These are phyloP conservation scores for Phytopythium aichiense DNA, from an alignment of 352 stramenopile genomes.

Conservation along the genomic window DNA sequence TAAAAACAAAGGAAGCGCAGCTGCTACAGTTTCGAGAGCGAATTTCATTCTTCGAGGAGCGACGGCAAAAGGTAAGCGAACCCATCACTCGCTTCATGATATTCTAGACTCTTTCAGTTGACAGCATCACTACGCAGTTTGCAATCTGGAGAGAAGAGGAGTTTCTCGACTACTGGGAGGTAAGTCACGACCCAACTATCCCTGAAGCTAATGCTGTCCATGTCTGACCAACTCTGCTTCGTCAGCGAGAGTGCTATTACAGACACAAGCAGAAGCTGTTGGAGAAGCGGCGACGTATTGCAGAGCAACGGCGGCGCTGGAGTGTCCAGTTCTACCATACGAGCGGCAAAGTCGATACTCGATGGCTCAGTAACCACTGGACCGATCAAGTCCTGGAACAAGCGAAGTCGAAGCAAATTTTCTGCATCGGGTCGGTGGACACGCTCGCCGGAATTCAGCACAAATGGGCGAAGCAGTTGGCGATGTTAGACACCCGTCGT, in stretches of 20 bases:
- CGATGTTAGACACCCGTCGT: slow-evolving; percentile 9
- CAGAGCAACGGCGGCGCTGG: slow-evolving; percentile 51
- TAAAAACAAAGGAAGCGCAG: slow-evolving; percentile 52
- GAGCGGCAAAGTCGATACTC: slow-evolving; percentile 57
- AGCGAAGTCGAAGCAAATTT: slow-evolving; percentile 42
- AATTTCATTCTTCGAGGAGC: slow-evolving; percentile 42
- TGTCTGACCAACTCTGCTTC: slow-evolving; percentile 1
- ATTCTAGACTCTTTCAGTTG: neutral
- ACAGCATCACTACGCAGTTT: slow-evolving; percentile 30
- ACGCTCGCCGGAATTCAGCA: slow-evolving; percentile 46
- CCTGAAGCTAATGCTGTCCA: neutral
- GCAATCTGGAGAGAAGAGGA: slow-evolving; percentile 74
- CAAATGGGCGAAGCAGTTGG: slow-evolving; percentile 36
- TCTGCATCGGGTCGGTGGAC: slow-evolving; percentile 47
- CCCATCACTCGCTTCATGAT: neutral
- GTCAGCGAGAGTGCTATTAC: slow-evolving; percentile 58
- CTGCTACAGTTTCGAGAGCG: slow-evolving; percentile 26
- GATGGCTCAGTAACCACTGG: slow-evolving; percentile 50
- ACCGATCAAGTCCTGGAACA: slow-evolving; percentile 38
- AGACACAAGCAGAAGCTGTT: slow-evolving; percentile 30
- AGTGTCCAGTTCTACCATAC: slow-evolving; percentile 39
- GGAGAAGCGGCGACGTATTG: slow-evolving; percentile 31
- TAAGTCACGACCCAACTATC: slow-evolving; percentile 11
- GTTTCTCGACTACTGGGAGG: slow-evolving; percentile 78
- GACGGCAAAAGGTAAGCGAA: slow-evolving; percentile 34